phyloP scores from a whole-genome alignment of 352 stramenopile species.

The Blastocystis sp. region DNA sequence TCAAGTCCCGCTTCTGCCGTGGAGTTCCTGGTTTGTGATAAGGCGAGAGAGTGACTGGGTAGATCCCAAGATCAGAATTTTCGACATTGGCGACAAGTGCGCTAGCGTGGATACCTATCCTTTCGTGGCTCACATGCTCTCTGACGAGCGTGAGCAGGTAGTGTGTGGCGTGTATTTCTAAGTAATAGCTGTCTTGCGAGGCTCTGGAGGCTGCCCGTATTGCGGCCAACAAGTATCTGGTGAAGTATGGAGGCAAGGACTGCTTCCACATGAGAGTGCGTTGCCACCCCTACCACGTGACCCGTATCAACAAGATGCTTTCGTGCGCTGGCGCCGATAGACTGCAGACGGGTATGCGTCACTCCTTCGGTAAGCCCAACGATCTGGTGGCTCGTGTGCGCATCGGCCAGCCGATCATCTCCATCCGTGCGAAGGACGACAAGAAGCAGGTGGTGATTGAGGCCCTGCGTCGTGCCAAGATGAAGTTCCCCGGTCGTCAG shows the following conservation, averaged over 20 bases:
- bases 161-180: background rate
- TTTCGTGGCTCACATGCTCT: constrained; percentile 93
- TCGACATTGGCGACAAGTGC: constrained; percentile 97
- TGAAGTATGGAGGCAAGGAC: constrained; percentile 95
- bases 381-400: constrained; percentile 93
- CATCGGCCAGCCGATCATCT: constrained; percentile 97
- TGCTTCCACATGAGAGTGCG: constrained; percentile 98
- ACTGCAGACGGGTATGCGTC: constrained; percentile 94
- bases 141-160: constrained; percentile 78
- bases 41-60: background rate
- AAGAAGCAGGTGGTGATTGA: constrained; percentile 89
- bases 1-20: constrained; percentile 99
- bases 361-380: constrained; percentile 97
- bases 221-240: constrained; percentile 97
- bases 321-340: constrained; percentile 98
- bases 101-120: constrained; percentile 95
- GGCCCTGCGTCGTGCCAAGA: constrained; percentile 93
- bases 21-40: constrained; percentile 85
- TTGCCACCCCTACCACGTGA: constrained; percentile 96
- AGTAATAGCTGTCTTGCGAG: constrained; percentile 93
- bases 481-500: constrained; percentile 99
- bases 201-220: constrained; percentile 96
- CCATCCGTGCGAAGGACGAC: constrained; percentile 91
- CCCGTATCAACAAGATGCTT: constrained; percentile 99
- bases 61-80: constrained; percentile 96